These are phyloP conservation scores for Mucor velutinosus DNA, from an alignment of 371 early-diverging fungal species.

Conservation along the genomic window DNA sequence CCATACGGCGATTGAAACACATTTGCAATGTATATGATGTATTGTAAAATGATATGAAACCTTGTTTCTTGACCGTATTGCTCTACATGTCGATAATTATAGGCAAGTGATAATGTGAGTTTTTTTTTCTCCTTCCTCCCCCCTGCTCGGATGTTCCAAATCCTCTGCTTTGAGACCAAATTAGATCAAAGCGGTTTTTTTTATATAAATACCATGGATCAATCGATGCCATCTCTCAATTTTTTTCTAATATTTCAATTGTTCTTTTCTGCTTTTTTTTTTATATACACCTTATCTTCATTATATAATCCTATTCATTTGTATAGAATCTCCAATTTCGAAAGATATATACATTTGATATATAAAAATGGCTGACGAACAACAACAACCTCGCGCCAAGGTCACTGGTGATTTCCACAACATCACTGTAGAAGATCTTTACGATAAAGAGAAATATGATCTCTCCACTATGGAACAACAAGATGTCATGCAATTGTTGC, in stretches of 20 bases:
- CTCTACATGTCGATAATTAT: not conserved
- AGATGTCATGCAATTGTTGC: slow-evolving; percentile 69
- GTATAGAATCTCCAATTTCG: not conserved
- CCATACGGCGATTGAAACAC: not conserved
- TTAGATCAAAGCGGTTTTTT: not conserved
- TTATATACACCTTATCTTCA: not conserved
- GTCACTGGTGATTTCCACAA: slow-evolving; percentile 32
- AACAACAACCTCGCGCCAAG: slow-evolving; percentile 25
- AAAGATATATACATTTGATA: not conserved
- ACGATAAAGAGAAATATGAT: slow-evolving; percentile 80
- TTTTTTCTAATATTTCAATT: not conserved
- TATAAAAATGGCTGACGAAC: slow-evolving; percentile 20
- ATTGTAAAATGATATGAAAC: slow-evolving; percentile 1
- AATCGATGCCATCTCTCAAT: not conserved
- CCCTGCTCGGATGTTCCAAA: slow-evolving; percentile 10
- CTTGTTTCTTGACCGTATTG: slow-evolving; percentile 4
- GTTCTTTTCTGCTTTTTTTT: not conserved
- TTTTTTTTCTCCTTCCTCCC: not conserved
- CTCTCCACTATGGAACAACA: slow-evolving; percentile 76
- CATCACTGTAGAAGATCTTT: slow-evolving; percentile 69
- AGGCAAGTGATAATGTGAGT: not conserved
- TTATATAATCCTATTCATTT: not conserved
- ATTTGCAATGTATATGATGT: not conserved
- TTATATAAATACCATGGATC: not conserved
- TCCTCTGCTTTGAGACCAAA: not conserved